Evolutionary conservation across 306 rosid genomes (phyloP).

Genomic region (Delonix regia): DNA sequence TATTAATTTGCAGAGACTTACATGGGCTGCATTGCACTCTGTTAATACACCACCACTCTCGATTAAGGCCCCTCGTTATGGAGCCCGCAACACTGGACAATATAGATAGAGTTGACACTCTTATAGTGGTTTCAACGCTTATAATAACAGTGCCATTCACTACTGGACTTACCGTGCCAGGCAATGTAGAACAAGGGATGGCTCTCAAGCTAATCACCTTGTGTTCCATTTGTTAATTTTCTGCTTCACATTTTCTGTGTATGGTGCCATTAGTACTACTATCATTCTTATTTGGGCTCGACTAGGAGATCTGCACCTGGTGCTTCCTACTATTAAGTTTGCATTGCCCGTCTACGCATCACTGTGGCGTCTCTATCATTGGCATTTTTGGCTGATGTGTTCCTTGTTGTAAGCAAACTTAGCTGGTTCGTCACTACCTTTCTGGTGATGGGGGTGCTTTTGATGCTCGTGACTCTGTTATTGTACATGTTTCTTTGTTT

Average conservation of each 20-base stretch:
- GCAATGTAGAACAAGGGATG: slow-evolving; percentile 18
- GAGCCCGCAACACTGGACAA: not conserved
- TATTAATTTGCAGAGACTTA: slow-evolving; percentile 26
- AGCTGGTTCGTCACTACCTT: slow-evolving; percentile 31
- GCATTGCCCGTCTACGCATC: slow-evolving; percentile 37
- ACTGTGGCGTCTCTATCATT: slow-evolving; percentile 31
- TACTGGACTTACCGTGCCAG: slow-evolving; percentile 38
- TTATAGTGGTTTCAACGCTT: slow-evolving; percentile 35
- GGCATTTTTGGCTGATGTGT: slow-evolving; percentile 45
- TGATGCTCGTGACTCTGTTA: not conserved
- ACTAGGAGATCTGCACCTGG: slow-evolving; percentile 18
- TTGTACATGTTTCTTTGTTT: slow-evolving; percentile 7
- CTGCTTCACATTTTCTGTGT: slow-evolving; percentile 40
- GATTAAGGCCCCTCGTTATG: too few relatives aligned
- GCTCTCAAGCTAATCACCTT: slow-evolving; percentile 9
- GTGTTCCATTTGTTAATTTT: slow-evolving; percentile 31
- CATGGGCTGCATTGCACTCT: slow-evolving; percentile 28
- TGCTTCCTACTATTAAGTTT: not conserved
- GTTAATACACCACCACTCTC: not conserved
- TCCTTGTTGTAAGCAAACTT: slow-evolving; percentile 26
- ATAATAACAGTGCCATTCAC: slow-evolving; percentile 41
- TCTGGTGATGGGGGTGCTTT: not conserved
- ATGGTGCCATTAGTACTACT: slow-evolving; percentile 30
- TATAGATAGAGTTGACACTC: slow-evolving; percentile 32
- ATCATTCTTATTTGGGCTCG: slow-evolving; percentile 43